Evolutionary conservation across 2,329 filamentous ascomycete species (phyloP).

Genomic region (Pseudopyricularia cyperi): DNA sequence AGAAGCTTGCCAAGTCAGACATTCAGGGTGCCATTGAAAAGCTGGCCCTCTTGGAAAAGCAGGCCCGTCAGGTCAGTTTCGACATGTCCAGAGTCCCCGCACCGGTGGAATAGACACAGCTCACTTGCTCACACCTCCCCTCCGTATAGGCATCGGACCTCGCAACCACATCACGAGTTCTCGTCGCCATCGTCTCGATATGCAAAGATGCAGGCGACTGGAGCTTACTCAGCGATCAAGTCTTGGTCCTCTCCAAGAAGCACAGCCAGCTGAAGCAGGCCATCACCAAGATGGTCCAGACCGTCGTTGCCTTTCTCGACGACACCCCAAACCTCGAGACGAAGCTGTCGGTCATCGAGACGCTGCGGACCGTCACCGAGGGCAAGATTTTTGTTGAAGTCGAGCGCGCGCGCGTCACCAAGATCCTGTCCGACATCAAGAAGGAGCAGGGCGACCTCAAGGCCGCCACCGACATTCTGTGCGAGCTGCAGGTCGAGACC

Average conservation of each 20-base stretch:
- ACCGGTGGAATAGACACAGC: neutral
- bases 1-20: conserved; percentile 77
- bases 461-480: conserved; percentile 82
- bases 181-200: conserved; percentile 82
- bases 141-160: conserved; percentile 73
- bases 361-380: conserved; percentile 88
- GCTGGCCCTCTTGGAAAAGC: conserved; percentile 83
- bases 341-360: conserved; percentile 90
- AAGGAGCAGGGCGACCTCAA: conserved; percentile 87
- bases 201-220: conserved; percentile 90
- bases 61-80: conserved; percentile 72
- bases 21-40: conserved; percentile 86
- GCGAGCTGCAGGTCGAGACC: conserved; percentile 95
- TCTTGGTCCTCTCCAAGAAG: conserved; percentile 93
- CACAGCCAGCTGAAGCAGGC: conserved; percentile 99
- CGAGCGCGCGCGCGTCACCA: conserved; percentile 88
- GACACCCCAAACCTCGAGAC: conserved; percentile 72
- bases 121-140: neutral
- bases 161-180: conserved; percentile 79
- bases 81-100: neutral
- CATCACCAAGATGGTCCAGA: conserved; percentile 97
- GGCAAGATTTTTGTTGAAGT: conserved; percentile 99
- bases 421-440: conserved; percentile 94
- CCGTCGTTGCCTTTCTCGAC: conserved; percentile 83
- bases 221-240: conserved; percentile 92